Conservation (phyloP, 768 basidiomycete genomes). For the Thelephora aurantiotincta region DNA sequence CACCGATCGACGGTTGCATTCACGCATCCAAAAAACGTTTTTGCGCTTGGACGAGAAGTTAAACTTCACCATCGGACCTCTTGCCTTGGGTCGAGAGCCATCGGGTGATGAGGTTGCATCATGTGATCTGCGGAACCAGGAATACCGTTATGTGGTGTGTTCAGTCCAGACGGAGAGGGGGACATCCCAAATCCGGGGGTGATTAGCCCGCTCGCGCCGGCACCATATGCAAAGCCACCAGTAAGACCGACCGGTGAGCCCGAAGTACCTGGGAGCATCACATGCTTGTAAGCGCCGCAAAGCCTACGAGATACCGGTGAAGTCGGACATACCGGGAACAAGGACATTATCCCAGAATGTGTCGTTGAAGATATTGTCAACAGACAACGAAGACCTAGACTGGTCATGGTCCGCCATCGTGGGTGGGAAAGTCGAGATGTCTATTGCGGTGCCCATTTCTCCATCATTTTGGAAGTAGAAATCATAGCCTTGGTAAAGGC, state of each 20-base stretch:
- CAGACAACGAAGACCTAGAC: conserved; percentile 39
- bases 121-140: conserved; percentile 9
- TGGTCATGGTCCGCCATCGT: conserved; percentile 52
- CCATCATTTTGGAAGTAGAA: conserved; percentile 59
- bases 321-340: conserved; percentile 52
- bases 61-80: too few species aligned
- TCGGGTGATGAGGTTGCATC: conserved; percentile 12
- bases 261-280: conserved; percentile 41
- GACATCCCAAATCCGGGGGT: conserved; percentile 55
- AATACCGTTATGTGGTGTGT: conserved; percentile 20
- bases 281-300: neutral
- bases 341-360: conserved; percentile 85
- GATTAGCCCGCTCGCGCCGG: conserved; percentile 72
- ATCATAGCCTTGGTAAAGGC: conserved; percentile 13
- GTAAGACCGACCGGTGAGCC: conserved; percentile 72
- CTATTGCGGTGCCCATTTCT: conserved; percentile 76
- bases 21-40: too few species aligned
- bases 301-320: conserved; percentile 2
- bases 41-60: too few species aligned
- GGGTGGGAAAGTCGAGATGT: conserved; percentile 79
- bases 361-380: conserved; percentile 70
- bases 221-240: conserved; percentile 77
- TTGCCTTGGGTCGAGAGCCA: too few species aligned
- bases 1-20: too few species aligned
- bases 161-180: conserved; percentile 42